Percentiles rank a stretch among this genome's conserved stretches.
phyloP scores from a whole-genome alignment of 2,329 filamentous ascomycete genomes.

The Aspergillus aculeatinus region DNA sequence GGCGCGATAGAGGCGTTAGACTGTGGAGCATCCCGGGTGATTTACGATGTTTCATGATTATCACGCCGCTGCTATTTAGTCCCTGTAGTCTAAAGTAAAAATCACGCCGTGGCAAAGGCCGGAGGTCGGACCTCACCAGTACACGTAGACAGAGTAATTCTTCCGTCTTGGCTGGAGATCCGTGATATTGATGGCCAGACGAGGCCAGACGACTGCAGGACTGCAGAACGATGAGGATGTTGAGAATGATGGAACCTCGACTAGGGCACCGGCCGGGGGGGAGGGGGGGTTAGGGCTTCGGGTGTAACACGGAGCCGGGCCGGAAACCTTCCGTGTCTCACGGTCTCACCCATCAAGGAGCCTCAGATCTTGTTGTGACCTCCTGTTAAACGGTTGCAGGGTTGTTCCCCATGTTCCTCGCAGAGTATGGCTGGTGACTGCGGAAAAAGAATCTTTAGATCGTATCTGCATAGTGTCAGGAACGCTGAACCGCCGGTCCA shows the following conservation, averaged over 20 bases:
- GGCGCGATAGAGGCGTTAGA: not conserved
- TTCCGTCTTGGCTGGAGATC: constrained; percentile 15
- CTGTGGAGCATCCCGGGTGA: constrained; percentile 4
- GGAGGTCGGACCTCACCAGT: not conserved
- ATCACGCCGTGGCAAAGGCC: constrained; percentile 1
- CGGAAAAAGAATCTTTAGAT: not conserved
- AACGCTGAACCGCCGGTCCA: not conserved
- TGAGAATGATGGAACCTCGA: no score
- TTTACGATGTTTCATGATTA: constrained; percentile 17
- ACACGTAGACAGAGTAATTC: constrained; percentile 11
- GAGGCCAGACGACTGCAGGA: not conserved
- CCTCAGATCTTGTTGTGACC: not conserved
- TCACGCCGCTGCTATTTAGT: constrained; percentile 5
- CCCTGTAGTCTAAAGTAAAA: constrained; percentile 8
- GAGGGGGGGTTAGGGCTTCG: no score
- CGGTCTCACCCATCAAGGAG: not conserved
- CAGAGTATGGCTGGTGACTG: not conserved
- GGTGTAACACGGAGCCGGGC: not conserved
- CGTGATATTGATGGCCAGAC: not conserved
- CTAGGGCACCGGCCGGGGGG: no score
- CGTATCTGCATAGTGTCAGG: not conserved
- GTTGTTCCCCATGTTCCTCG: not conserved
- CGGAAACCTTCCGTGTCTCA: not conserved
- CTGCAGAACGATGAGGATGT: no score
- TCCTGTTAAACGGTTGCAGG: not conserved